phyloP scores from a whole-genome alignment of 768 basidiomycete species.

The Trametopsis cervina region DNA sequence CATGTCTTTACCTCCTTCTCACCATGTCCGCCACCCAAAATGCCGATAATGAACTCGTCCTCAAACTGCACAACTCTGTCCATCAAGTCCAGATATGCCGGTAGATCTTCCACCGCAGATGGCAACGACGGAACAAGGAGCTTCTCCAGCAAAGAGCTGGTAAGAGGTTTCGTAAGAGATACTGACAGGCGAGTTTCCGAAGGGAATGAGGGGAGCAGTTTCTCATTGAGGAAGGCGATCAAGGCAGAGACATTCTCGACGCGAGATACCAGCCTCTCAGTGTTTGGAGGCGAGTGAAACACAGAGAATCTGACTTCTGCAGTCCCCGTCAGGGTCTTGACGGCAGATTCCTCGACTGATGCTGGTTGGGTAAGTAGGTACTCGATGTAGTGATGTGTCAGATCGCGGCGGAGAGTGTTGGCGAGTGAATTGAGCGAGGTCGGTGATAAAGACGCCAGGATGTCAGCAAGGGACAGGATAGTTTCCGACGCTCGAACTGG shows the following conservation, averaged over 20 bases:
- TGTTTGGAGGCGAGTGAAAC: constrained; percentile 36
- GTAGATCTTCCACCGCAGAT: constrained; percentile 49
- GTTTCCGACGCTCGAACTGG: constrained; percentile 53
- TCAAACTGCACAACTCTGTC: constrained; percentile 63
- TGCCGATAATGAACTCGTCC: constrained; percentile 37
- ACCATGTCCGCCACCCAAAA: constrained; percentile 41
- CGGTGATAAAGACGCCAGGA: constrained; percentile 54
- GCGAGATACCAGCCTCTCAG: constrained; percentile 30
- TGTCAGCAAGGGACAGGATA: constrained; percentile 41
- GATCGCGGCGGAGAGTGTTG: constrained; percentile 56
- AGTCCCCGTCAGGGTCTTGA: constrained; percentile 25
- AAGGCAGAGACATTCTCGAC: constrained; percentile 50
- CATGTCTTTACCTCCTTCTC: constrained; percentile 59
- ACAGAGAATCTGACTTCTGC: constrained; percentile 42
- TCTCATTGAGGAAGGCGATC: constrained; percentile 54
- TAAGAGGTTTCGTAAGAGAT: constrained; percentile 54
- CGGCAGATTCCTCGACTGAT: constrained; percentile 31
- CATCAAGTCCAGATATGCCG: constrained; percentile 53
- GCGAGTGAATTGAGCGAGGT: constrained; percentile 49
- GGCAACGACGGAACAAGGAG: constrained; percentile 70
- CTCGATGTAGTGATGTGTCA: constrained; percentile 54
- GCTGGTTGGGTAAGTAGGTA: constrained; percentile 46
- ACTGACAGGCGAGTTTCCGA: constrained; percentile 42
- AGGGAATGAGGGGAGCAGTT: constrained; percentile 55
- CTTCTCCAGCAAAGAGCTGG: constrained; percentile 53